Conservation (phyloP, 2,329 filamentous ascomycete genomes). For the Penicillium sp. region DNA sequence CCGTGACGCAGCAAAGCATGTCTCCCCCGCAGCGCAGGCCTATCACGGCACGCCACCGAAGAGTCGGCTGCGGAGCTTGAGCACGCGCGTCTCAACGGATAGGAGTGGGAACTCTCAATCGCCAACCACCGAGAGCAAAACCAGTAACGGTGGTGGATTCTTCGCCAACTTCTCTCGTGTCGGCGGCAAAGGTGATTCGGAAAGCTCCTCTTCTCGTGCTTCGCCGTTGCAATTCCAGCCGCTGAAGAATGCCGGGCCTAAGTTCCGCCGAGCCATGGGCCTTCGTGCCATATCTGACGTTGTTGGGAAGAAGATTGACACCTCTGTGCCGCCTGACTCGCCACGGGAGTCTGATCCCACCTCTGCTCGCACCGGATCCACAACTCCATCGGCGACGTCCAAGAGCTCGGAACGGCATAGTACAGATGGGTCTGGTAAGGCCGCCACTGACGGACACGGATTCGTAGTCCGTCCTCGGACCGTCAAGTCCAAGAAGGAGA, state of each 20-base stretch:
- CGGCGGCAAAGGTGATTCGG: conserved; percentile 47
- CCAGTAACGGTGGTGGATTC: conserved; percentile 28
- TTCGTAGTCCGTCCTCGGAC: conserved; percentile 54
- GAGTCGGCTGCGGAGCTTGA: conserved; percentile 59
- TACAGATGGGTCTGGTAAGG: conserved; percentile 58
- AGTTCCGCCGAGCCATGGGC: conserved; percentile 63
- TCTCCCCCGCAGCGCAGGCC: conserved; percentile 63
- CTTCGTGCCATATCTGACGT: conserved; percentile 81
- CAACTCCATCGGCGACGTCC: conserved; percentile 60
- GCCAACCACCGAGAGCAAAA: conserved; percentile 58
- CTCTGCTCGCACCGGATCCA: conserved; percentile 74
- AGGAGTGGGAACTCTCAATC: conserved; percentile 44
- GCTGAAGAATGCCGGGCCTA: conserved; percentile 59
- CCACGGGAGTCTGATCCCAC: conserved; percentile 60
- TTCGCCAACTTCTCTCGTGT: conserved; percentile 48
- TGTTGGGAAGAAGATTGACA: conserved; percentile 54
- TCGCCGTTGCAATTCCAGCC: conserved; percentile 49
- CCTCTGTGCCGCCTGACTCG: conserved; percentile 44
- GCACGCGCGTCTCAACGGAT: conserved; percentile 52
- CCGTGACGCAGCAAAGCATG: conserved; percentile 53
- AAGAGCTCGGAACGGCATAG: conserved; percentile 80
- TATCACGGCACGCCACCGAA: conserved; percentile 61
- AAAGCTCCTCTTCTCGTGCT: conserved; percentile 51
- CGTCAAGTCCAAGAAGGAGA: conserved; percentile 83
- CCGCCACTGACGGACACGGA: conserved; percentile 46